These are phyloP conservation scores for Ustilago vetiveriae DNA, from an alignment of 1,284 basidiomycete genomes.

Conservation along the genomic window DNA sequence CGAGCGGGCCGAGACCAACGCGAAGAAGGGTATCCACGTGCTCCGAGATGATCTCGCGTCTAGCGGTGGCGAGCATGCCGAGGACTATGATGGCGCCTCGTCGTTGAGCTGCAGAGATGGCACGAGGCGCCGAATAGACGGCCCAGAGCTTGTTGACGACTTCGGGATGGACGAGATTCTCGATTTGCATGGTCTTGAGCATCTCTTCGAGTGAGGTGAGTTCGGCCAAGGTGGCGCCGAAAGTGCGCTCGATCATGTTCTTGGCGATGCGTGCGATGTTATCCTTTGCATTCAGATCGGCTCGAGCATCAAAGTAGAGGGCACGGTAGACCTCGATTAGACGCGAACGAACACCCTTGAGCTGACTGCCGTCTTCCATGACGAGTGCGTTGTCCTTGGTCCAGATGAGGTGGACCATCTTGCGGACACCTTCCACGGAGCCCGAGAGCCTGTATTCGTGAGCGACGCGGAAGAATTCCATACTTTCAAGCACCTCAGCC, in stretches of 20 bases:
- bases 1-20: slow-evolving; percentile 85
- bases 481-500: slow-evolving; percentile 90
- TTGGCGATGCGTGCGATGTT: slow-evolving; percentile 95
- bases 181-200: slow-evolving; percentile 89
- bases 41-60: slow-evolving; percentile 84
- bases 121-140: slow-evolving; percentile 74
- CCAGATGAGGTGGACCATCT: slow-evolving; percentile 98
- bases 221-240: slow-evolving; percentile 85
- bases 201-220: slow-evolving; percentile 95
- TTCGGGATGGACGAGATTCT: slow-evolving; percentile 81
- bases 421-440: slow-evolving; percentile 77
- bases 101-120: slow-evolving; percentile 78
- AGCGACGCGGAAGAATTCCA: slow-evolving; percentile 90
- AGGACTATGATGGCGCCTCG: slow-evolving; percentile 93
- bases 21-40: slow-evolving; percentile 84
- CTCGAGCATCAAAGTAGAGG: slow-evolving; percentile 79
- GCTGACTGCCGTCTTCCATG: slow-evolving; percentile 79
- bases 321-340: slow-evolving; percentile 88
- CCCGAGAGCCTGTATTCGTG: slow-evolving; percentile 83
- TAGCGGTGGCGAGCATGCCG: slow-evolving; percentile 91
- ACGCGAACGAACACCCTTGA: slow-evolving; percentile 86
- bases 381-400: slow-evolving; percentile 89
- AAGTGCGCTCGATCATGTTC: slow-evolving; percentile 79
- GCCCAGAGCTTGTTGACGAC: slow-evolving; percentile 93
- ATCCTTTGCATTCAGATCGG: slow-evolving; percentile 76